phyloP scores from a whole-genome alignment of 2,329 filamentous ascomycete genomes.

The Fusarium virguliforme region DNA sequence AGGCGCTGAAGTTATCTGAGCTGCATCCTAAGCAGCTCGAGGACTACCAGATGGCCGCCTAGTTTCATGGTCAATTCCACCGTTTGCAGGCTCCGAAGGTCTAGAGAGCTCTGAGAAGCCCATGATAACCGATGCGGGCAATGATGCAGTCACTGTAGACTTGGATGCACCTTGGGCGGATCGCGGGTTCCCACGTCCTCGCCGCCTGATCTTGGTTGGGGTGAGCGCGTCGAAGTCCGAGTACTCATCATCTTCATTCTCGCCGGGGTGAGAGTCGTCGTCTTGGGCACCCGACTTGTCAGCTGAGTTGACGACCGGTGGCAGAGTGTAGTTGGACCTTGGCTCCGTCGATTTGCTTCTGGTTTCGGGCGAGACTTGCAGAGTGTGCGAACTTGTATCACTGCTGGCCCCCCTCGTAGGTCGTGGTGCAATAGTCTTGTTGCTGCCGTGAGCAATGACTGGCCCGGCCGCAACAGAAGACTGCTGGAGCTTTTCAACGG shows the following conservation, averaged over 20 bases:
- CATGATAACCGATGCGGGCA: slow-evolving; percentile 46
- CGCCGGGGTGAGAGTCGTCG: slow-evolving; percentile 12
- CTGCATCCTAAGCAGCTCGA: slow-evolving; percentile 48
- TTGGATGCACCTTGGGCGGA: slow-evolving; percentile 25
- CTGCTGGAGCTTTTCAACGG: slow-evolving; percentile 51
- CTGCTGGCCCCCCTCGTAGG: not conserved
- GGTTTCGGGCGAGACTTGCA: slow-evolving; percentile 4
- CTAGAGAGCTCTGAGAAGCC: slow-evolving; percentile 36
- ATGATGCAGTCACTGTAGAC: slow-evolving; percentile 39
- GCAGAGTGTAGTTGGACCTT: slow-evolving; percentile 2
- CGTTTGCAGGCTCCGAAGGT: slow-evolving; percentile 8
- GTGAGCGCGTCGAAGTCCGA: slow-evolving; percentile 33
- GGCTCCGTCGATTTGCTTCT: slow-evolving; percentile 33
- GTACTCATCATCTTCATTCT: slow-evolving; percentile 21
- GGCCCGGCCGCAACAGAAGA: slow-evolving; percentile 51
- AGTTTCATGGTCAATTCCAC: slow-evolving; percentile 5
- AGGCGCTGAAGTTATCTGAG: slow-evolving; percentile 26
- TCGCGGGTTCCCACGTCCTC: slow-evolving; percentile 33
- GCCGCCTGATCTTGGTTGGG: slow-evolving; percentile 40
- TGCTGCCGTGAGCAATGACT: slow-evolving; percentile 36
- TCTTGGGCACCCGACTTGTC: not conserved
- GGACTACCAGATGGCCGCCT: slow-evolving; percentile 26
- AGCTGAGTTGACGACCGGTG: not conserved
- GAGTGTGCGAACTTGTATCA: not conserved
- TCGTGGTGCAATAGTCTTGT: not conserved